Evolutionary conservation across 176 grass and related monocot species (phyloP).

Genomic region (Cymbopogon citratus): DNA sequence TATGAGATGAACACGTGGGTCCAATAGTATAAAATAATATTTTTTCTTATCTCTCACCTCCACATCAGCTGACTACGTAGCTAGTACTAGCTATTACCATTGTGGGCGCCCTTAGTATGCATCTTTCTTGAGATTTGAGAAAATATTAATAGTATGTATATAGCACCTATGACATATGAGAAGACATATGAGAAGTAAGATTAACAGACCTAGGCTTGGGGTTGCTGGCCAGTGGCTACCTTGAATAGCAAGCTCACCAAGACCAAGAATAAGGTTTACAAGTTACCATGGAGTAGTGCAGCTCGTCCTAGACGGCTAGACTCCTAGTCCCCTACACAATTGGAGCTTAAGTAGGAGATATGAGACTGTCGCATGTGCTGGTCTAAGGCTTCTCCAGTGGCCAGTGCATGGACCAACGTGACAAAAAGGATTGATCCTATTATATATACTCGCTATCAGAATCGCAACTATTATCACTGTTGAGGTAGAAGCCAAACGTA

Average conservation of each 20-base stretch:
- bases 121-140: conserved; percentile 24
- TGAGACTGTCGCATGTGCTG: neutral
- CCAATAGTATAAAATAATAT: too few relatives aligned
- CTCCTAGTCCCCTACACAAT: neutral
- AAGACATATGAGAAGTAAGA: neutral
- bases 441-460: too few relatives aligned
- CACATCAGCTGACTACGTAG: too few relatives aligned
- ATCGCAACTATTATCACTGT: neutral
- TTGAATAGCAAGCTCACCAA: conserved; percentile 30
- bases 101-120: too few relatives aligned
- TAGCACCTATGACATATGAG: neutral
- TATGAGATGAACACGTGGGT: too few relatives aligned
- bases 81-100: too few relatives aligned
- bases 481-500: neutral
- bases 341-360: neutral
- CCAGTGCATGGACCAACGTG: too few relatives aligned
- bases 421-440: too few relatives aligned
- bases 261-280: conserved; percentile 2
- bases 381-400: neutral
- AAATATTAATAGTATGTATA: neutral
- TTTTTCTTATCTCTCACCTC: too few relatives aligned
- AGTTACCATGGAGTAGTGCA: neutral
- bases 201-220: conserved; percentile 4
- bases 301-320: neutral
- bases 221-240: neutral